phyloP scores from a whole-genome alignment of 306 rosid genomes.

The Hylodesmum podocarpum region DNA sequence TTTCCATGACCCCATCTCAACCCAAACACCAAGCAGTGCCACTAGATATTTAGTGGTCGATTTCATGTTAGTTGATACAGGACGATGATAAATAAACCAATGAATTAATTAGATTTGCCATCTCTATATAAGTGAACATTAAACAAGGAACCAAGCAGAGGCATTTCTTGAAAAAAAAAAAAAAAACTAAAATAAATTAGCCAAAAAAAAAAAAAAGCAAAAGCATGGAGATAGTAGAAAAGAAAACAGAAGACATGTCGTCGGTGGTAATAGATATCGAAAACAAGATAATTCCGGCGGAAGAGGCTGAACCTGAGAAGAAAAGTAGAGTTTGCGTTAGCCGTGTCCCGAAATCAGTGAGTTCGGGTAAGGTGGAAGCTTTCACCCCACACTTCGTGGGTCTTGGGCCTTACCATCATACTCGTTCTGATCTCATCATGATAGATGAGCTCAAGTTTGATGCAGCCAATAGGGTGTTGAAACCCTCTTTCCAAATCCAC shows the following conservation, averaged over 20 bases:
- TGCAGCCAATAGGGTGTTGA: not conserved
- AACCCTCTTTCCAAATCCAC: not conserved
- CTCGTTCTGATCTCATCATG: not conserved
- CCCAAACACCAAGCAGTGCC: no score
- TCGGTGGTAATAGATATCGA: not conserved
- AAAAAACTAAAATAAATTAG: no score
- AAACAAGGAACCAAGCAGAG: no score
- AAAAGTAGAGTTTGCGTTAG: not conserved
- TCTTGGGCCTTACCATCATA: constrained; percentile 21
- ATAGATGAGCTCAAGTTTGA: not conserved
- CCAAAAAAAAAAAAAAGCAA: not conserved
- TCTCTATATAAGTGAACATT: no score
- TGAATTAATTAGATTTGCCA: no score
- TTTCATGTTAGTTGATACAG: no score
- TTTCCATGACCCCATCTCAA: no score
- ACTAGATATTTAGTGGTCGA: no score
- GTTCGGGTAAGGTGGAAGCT: constrained; percentile 18
- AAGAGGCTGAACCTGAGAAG: not conserved
- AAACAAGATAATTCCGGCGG: no score
- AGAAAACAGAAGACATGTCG: no score
- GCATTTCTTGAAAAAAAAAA: no score
- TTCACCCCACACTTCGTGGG: constrained; percentile 26
- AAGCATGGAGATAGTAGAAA: not conserved
- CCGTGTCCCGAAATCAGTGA: constrained; percentile 10
- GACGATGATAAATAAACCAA: no score